These are phyloP conservation scores for Coccomyxa subellipsoidea DNA, from an alignment of 163 green algal species.

Conservation along the genomic window DNA sequence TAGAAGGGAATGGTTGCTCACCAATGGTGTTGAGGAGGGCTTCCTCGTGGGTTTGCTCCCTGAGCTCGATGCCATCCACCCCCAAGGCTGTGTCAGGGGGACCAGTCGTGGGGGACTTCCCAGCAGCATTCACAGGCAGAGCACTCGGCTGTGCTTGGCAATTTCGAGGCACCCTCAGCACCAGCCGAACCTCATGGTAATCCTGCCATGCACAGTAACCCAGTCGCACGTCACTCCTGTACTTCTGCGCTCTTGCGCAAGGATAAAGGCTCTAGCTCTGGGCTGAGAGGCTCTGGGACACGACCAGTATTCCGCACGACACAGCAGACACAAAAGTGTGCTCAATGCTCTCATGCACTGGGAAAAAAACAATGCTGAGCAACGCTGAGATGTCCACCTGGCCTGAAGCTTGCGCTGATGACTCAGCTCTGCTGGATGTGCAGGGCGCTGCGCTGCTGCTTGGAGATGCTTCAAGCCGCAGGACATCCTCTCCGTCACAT, in stretches of 20 bases:
- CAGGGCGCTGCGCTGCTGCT: neutral
- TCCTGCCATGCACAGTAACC: too few relatives aligned
- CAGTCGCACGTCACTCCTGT: too few relatives aligned
- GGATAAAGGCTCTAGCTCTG: too few relatives aligned
- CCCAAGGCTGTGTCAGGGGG: neutral
- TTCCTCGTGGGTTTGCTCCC: constrained; percentile 5
- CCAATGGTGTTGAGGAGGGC: constrained; percentile 7
- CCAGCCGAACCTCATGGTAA: neutral
- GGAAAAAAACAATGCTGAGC: too few relatives aligned
- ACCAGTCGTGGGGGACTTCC: neutral
- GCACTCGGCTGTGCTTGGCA: neutral
- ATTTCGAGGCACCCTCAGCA: constrained; percentile 4
- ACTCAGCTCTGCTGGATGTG: neutral
- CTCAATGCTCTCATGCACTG: too few relatives aligned
- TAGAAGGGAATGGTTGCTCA: neutral
- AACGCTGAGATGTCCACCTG: too few relatives aligned
- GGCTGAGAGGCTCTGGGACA: too few relatives aligned
- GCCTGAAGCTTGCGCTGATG: too few relatives aligned
- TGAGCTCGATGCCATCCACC: constrained; percentile 1
- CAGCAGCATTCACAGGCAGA: neutral
- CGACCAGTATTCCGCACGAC: too few relatives aligned
- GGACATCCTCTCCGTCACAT: neutral
- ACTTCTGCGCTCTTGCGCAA: too few relatives aligned
- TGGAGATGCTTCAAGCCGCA: neutral
- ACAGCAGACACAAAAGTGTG: too few relatives aligned